Base-by-base conservation (phyloP, 345 rosid species). In the Euclidium syriacum region DNA sequence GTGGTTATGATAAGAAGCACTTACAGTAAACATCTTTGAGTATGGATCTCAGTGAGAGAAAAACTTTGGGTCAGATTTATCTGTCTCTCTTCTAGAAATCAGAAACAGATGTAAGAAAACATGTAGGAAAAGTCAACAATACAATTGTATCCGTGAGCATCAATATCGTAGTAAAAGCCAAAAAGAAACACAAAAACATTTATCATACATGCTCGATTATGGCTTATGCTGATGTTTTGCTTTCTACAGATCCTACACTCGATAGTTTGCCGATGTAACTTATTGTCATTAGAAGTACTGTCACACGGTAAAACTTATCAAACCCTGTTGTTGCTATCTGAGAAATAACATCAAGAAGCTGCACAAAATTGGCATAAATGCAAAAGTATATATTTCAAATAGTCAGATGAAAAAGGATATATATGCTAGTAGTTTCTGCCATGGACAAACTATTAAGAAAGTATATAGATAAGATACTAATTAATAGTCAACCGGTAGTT, bases 261-360 rank as follows among this genome's bases (percentile, higher is more conserved):
- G 95, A 82, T 67, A 88, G 47, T 73, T 85, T 87, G 75, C 79
- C 80, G 78, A 94, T 66, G 70, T 95, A 95, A 76, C 94, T 86
- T 75, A 96, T 84, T 24, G 97, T 90, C 97, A 95, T 79, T 68
- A 90, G 71, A 80, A 95, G 95, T 72, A 90, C 91, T 15, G 95
- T 90, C 82, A 90, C 99, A 10, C 99, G 91, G 67, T 86, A 95
- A 32, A 97, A 88, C 81, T 95, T 95, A 81, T 90, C 99, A 73
- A 90, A 95, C 53, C 99, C 97, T 78, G 90, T 80, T 77, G 95
- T 90, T 68, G 99, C 95, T 59, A 95, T 79, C 65, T 81, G 95
- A 73, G 99, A 87, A 65, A 88, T 92, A 63, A 96, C 99, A 86
- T 90, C 99, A 71, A 90, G 88, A 78, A 95, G 92, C 97, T 95